These are phyloP conservation scores for carrot (Daucus carota) DNA, from an alignment of 129 eudicot genomes.

Conservation along the genomic window DH1_v3.0 NC_030386.2:30162501-30163000, in stretches of 20 bases:
- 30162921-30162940: background rate
- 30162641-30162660: conserved; percentile 94
- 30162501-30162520: background rate
- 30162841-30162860: conserved; percentile 98
- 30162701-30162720: conserved; percentile 4
- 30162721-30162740: background rate
- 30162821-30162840: conserved; percentile 98
- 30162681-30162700: conserved; percentile 96
- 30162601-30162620: conserved; percentile 68
- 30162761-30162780: background rate
- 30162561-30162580: conserved; percentile 9
- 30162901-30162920: background rate
- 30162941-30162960: background rate
- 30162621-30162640: conserved; percentile 72
- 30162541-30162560: background rate
- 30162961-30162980: background rate
- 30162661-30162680: conserved; percentile 97
- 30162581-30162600: conserved; percentile 89
- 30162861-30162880: conserved; percentile 97
- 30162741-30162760: background rate
- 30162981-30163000: background rate
- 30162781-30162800: conserved; percentile 3
- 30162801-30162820: conserved; percentile 14
- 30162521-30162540: background rate
- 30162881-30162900: conserved; percentile 27